These are phyloP conservation scores for Scedosporium apiospermum DNA, from an alignment of 2,329 filamentous ascomycete genomes.

Conservation along the genomic window DNA sequence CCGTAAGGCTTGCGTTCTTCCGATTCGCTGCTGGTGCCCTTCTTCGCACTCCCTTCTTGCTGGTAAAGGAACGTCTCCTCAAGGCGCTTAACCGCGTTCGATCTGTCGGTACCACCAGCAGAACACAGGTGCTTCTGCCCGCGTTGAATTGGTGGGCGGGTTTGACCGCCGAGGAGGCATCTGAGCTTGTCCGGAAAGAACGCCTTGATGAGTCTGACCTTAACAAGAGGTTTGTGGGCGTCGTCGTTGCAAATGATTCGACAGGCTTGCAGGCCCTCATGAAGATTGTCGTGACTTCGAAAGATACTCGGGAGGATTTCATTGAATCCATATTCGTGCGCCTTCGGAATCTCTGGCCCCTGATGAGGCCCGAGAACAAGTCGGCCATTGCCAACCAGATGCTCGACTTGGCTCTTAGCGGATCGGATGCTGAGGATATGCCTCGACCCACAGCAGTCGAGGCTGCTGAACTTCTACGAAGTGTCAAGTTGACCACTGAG, in stretches of 20 bases:
- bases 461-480: slow-evolving; percentile 63
- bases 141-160: slow-evolving; percentile 60
- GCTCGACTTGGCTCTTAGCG: slow-evolving; percentile 49
- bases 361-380: slow-evolving; percentile 55
- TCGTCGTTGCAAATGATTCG: slow-evolving; percentile 44
- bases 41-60: slow-evolving; percentile 55
- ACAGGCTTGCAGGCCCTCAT: slow-evolving; percentile 43
- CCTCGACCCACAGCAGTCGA: slow-evolving; percentile 28
- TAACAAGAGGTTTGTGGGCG: slow-evolving; percentile 36
- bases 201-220: slow-evolving; percentile 31
- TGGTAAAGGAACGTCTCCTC: slow-evolving; percentile 64
- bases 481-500: slow-evolving; percentile 62
- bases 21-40: slow-evolving; percentile 67
- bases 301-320: slow-evolving; percentile 37
- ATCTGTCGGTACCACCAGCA: slow-evolving; percentile 56
- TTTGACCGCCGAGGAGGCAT: slow-evolving; percentile 40
- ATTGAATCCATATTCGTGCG: slow-evolving; percentile 57
- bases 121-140: slow-evolving; percentile 69
- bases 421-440: slow-evolving; percentile 22
- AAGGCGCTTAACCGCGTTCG: slow-evolving; percentile 63
- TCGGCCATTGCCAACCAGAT: slow-evolving; percentile 51
- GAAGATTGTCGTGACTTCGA: slow-evolving; percentile 27
- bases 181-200: slow-evolving; percentile 28
- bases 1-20: slow-evolving; percentile 55
- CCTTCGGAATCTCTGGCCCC: slow-evolving; percentile 62